Conservation (phyloP, 495 filamentous ascomycete genomes). For the Chaetomium tenue region DNA sequence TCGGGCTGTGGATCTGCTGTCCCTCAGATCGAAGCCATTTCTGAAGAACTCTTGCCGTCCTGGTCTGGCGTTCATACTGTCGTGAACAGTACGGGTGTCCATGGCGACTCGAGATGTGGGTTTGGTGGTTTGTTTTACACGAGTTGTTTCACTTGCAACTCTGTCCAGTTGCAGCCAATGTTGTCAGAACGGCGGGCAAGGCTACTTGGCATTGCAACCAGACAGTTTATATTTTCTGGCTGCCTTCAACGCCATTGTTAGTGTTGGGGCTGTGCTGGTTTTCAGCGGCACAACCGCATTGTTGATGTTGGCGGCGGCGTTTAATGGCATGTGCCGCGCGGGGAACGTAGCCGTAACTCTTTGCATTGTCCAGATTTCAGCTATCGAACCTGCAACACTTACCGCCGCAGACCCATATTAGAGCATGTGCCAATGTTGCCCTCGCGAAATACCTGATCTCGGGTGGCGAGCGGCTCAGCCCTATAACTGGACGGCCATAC, state of each 20-base stretch:
- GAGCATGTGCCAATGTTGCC: not conserved
- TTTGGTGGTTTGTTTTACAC: too few relatives aligned
- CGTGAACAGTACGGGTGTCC: too few relatives aligned
- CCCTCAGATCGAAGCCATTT: not conserved
- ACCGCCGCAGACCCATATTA: too few relatives aligned
- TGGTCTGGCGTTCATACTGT: too few relatives aligned
- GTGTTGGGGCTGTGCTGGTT: not conserved
- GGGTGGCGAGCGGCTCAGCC: not conserved
- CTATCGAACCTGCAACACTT: too few relatives aligned
- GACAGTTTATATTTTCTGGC: not conserved
- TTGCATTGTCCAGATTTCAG: too few relatives aligned
- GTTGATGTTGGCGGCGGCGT: not conserved
- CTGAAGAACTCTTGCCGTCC: too few relatives aligned
- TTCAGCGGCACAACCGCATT: not conserved
- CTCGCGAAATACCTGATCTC: not conserved
- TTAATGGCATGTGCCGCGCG: not conserved
- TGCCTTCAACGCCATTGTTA: not conserved
- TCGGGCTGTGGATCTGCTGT: slow-evolving; percentile 6
- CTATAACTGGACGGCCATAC: not conserved
- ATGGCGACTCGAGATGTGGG: too few relatives aligned
- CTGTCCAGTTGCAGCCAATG: too few relatives aligned
- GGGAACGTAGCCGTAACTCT: not conserved
- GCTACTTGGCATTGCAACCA: not conserved
- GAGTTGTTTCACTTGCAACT: too few relatives aligned
- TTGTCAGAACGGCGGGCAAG: too few relatives aligned